phyloP scores from a whole-genome alignment of 192 early-diverging fungal species.

The Spinellus fusiger region DNA sequence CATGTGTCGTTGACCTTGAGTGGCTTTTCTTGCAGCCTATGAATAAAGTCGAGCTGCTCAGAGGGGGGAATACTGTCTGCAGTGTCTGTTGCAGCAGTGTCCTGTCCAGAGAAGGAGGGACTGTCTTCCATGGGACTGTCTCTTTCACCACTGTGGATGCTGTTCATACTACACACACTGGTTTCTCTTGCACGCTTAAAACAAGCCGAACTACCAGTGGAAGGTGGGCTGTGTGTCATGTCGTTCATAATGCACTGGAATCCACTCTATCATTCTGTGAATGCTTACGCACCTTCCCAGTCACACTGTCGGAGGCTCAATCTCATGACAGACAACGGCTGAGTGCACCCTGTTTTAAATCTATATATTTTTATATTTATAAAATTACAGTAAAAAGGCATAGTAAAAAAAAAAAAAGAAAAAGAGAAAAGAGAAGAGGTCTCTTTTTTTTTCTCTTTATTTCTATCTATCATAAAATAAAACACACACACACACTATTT shows the following conservation, averaged over 20 bases:
- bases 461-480: no score
- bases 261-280: no score
- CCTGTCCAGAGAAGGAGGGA: no score
- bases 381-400: neutral
- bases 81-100: no score
- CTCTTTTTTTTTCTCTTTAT: neutral
- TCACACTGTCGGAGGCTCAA: neutral
- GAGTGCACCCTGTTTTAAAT: neutral
- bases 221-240: no score
- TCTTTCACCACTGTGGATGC: neutral
- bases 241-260: no score
- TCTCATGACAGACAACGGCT: neutral
- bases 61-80: neutral
- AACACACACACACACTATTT: neutral
- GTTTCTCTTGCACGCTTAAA: neutral
- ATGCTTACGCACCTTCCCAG: neutral
- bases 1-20: constrained; percentile 23
- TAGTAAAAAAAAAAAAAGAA: neutral
- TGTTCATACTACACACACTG: no score
- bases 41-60: neutral
- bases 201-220: neutral
- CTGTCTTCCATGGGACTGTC: neutral
- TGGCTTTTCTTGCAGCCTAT: neutral
- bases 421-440: neutral
- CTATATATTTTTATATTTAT: neutral